Evolutionary conservation across 2,329 filamentous ascomycete species (phyloP), one percentile per base, ranked within the genome.

Genomic region (Diplodia scrobiculata): DNA sequence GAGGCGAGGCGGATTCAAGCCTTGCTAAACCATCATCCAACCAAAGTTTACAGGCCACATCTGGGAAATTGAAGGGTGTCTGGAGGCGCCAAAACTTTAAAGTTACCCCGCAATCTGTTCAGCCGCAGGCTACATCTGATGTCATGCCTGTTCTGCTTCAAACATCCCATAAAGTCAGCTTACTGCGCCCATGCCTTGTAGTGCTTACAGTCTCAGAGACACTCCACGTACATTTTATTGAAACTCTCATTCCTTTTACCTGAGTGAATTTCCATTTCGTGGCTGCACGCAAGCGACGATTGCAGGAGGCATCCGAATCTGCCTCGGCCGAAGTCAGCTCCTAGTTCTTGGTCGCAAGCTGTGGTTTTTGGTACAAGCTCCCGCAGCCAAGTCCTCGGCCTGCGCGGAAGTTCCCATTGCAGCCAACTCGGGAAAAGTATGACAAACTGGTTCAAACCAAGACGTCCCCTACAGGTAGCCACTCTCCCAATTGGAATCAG

Each of bases 91-190:
- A 38, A 60, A 32, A 41, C 11, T 48, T 48, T 60, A 32, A 27
- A 14, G 9, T 21, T 47, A 47, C 55, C 55, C 55, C 38, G 38
- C 38, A 60, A 48, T 47, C 9, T 17, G 25, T 48, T 60, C 55
- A 47, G 55, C 55, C 38, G 55, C 38, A 11, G 1, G 34, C 34
- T 36, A 36, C 11, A 41, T 36, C 25, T 25, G 25, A 25, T 25
- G 25, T 25, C 25, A 25, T 25, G 19, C 2, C 10, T 36, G 17
- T 9, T n/a, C 10, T n/a, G 25, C 27, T 21, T 29, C 50, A 13
- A 17, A n/a, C 41, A 34, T 14, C 55, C 5, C 27, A 10, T n/a
- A 32, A 32, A 50, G 32, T 62, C 58, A 62, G 58, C 58, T 62
- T 62, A 62, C 58, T 62, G 45, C 48, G 10, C 25, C 17, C 6